A percentile compares a stretch with the other conserved stretches of the same genome.
Evolutionary conservation across 805 yeast genomes (phyloP).

Genomic region (Komagataella kurtzmanii): DNA sequence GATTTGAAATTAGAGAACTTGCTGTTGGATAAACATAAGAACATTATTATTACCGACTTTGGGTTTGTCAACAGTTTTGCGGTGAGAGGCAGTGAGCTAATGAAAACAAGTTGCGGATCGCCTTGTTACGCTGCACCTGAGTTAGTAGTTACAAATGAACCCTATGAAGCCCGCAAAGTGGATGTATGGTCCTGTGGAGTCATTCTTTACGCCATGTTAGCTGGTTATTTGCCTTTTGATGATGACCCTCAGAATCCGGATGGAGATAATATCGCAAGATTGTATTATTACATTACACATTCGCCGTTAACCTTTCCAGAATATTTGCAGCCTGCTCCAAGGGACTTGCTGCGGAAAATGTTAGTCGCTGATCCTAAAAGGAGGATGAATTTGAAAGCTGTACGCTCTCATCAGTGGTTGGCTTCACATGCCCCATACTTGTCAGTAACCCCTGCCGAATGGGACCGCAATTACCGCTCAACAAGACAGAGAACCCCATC

Average conservation of each 20-base stretch:
- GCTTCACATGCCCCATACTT: conserved; percentile 73
- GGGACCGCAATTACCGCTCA: conserved; percentile 58
- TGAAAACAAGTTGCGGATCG: conserved; percentile 93
- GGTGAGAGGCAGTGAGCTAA: conserved; percentile 47
- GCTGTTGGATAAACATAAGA: conserved; percentile 72
- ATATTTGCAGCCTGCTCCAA: conserved; percentile 77
- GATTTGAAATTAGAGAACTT: conserved; percentile 68
- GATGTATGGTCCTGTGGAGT: conserved; percentile 98
- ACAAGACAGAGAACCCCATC: conserved; percentile 13
- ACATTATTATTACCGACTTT: conserved; percentile 79
- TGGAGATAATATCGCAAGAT: conserved; percentile 82
- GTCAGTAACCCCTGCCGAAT: conserved; percentile 75
- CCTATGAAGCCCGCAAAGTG: conserved; percentile 86
- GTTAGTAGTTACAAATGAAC: conserved; percentile 72
- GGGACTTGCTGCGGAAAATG: conserved; percentile 79
- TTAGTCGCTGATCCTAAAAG: conserved; percentile 74
- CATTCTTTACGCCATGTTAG: conserved; percentile 88
- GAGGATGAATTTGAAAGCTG: conserved; percentile 55
- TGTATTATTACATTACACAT: conserved; percentile 83
- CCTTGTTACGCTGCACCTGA: conserved; percentile 99
- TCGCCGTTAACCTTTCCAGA: conserved; percentile 94
- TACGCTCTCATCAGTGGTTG: conserved; percentile 80
- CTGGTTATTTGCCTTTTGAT: conserved; percentile 95
- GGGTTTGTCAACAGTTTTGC: conserved; percentile 86
- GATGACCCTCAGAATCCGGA: conserved; percentile 96